Percentiles rank a stretch among this genome's conserved stretches.
phyloP scores from a whole-genome alignment of 2,329 filamentous ascomycete species.

The Elsinoe batatas region DNA sequence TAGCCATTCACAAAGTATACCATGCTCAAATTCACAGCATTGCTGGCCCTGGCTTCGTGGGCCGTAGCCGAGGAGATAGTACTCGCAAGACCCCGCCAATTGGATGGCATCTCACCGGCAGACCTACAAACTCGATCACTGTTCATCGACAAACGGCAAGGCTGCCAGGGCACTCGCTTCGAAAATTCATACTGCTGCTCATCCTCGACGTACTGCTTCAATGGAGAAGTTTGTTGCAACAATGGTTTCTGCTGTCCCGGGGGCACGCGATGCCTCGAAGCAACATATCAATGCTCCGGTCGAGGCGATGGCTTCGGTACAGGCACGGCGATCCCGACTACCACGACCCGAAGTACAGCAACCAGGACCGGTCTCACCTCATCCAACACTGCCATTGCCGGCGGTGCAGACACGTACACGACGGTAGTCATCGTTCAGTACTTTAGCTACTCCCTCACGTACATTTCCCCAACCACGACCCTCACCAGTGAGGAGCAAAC shows the following conservation, averaged over 20 bases:
- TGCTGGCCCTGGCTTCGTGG: too few relatives aligned
- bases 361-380: neutral
- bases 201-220: neutral
- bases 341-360: neutral
- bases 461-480: neutral
- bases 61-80: too few relatives aligned
- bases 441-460: neutral
- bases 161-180: neutral
- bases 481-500: neutral
- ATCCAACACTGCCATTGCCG: too few relatives aligned
- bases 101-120: neutral
- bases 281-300: constrained; percentile 1
- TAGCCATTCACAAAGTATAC: too few relatives aligned
- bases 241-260: constrained; percentile 3
- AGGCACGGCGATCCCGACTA: neutral
- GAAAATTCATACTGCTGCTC: constrained; percentile 7
- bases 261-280: neutral
- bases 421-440: neutral
- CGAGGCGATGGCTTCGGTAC: neutral
- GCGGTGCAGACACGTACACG: too few relatives aligned
- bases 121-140: neutral
- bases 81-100: neutral
- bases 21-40: too few relatives aligned
- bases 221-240: neutral
- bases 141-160: neutral